Percentiles rank a stretch among this genome's conserved stretches.
Evolutionary conservation across 2,329 filamentous ascomycete species (phyloP).

Genomic region (Sporothrix brasiliensis): DNA sequence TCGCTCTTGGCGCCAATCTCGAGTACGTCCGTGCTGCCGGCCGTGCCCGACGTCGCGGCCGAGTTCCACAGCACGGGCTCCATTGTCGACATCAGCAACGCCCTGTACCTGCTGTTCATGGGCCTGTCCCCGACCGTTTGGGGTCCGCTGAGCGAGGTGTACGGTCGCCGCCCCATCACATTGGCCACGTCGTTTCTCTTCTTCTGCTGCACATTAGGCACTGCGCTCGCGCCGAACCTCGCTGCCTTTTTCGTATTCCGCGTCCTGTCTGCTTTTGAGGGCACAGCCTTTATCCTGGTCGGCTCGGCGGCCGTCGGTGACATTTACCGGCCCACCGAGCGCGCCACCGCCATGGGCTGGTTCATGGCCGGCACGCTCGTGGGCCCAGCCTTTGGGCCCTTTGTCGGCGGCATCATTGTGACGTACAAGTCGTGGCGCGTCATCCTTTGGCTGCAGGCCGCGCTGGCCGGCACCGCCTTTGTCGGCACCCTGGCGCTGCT

Average conservation of each 20-base stretch:
- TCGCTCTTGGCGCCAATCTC: constrained; percentile 74
- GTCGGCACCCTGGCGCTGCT: constrained; percentile 62
- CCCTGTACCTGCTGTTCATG: constrained; percentile 72
- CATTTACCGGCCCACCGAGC: constrained; percentile 61
- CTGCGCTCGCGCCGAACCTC: constrained; percentile 67
- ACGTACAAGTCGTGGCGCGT: constrained; percentile 67
- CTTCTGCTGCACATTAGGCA: constrained; percentile 65
- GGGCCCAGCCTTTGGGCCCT: constrained; percentile 64
- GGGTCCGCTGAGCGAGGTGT: constrained; percentile 65
- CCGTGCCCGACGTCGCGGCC: constrained; percentile 65
- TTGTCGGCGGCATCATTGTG: constrained; percentile 70
- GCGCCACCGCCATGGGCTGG: constrained; percentile 68
- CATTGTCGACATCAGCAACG: constrained; percentile 69
- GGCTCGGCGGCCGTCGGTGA: constrained; percentile 65
- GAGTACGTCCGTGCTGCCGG: constrained; percentile 66
- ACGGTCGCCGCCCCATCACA: constrained; percentile 58
- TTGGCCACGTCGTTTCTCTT: constrained; percentile 61
- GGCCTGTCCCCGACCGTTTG: constrained; percentile 66
- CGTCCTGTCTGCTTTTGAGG: constrained; percentile 69
- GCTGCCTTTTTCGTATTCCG: constrained; percentile 69
- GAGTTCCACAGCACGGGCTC: constrained; percentile 62
- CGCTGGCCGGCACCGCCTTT: constrained; percentile 59
- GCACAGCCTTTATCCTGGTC: constrained; percentile 68
- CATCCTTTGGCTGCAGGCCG: constrained; percentile 72
- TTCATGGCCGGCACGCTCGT: constrained; percentile 68